phyloP scores from a whole-genome alignment of 441 rosid species.

The Raphanus hybrid region DNA sequence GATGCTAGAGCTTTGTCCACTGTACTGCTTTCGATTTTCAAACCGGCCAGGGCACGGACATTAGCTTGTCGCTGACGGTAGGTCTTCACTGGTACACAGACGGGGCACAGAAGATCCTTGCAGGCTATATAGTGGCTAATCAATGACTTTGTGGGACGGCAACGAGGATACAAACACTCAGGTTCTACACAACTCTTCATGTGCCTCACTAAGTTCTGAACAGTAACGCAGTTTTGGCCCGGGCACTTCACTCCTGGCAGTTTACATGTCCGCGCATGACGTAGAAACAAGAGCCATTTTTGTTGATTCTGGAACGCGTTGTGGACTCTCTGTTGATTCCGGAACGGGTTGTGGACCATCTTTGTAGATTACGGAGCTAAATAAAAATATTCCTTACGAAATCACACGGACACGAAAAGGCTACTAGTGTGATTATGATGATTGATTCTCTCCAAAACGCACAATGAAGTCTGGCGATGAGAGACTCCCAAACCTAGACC shows the following conservation, averaged over 20 bases:
- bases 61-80: constrained; percentile 56
- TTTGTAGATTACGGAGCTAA: background rate
- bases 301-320: constrained; percentile 69
- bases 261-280: constrained; percentile 88
- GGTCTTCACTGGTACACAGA: constrained; percentile 83
- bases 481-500: background rate
- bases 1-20: constrained; percentile 50
- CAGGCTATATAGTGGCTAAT: constrained; percentile 71
- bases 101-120: constrained; percentile 75
- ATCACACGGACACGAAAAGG: background rate
- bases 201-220: constrained; percentile 73
- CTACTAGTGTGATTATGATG: background rate
- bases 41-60: constrained; percentile 48
- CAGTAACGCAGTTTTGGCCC: constrained; percentile 62
- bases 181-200: constrained; percentile 69
- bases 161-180: constrained; percentile 80
- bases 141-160: constrained; percentile 73
- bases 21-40: constrained; percentile 49
- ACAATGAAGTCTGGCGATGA: background rate
- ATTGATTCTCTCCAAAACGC: background rate
- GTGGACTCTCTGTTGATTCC: background rate
- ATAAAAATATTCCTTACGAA: background rate
- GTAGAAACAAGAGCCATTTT: constrained; percentile 86
- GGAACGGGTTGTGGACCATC: constrained; percentile 37
- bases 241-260: constrained; percentile 88